Evolutionary conservation across 2,329 filamentous ascomycete species (phyloP), one percentile per base, ranked within the genome.

Genomic region (Tolypocladium cylindrosporum): DNA sequence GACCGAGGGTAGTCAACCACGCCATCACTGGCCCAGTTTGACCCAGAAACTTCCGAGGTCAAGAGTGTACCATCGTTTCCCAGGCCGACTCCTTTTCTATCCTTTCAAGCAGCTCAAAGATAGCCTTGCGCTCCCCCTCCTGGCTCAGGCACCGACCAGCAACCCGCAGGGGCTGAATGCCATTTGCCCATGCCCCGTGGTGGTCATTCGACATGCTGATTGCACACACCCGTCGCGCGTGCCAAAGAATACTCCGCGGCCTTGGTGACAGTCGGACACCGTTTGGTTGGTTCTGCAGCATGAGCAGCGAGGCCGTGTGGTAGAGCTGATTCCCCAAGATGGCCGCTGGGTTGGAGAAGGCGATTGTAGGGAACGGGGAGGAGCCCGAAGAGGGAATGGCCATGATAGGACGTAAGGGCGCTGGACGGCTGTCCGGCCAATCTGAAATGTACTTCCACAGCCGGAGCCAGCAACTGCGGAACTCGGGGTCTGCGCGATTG

Each of bases 281-380:
- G 3, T 65, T 63, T 1, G 78, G 76, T 56, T 73, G 75, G 31
- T 75, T 74, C 55, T 79, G 75, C 1, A 83, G 70, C 63, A 83
- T 72, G 6, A 83, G 64, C 4, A 83, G 74, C 37, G 77, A 78
- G 0, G 78, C 73, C 0, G 80, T 80, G 62, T 83, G 80, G 54
- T 81, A 79, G 0, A 82, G 69, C 57, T 82, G 80, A 58, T 81
- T 83, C 0, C 77, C 76, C 0, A 78, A 81, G 36, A 82, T 81
- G 27, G 78, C 79, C 2, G 78, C 75, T 60, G 76, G 76, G 51
- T 78, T 78, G 21, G 75, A 71, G 61, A 79, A 82, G 3, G 81
- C 70, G 2, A 82, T 74, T 2, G 76, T 74, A 0, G 77, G 77
- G 58, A 80, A 82, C 61, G 68, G 68, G 19, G 79, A 77, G 61